phyloP scores from a whole-genome alignment of 208 protist species.

The Lotmaria passim region DNA sequence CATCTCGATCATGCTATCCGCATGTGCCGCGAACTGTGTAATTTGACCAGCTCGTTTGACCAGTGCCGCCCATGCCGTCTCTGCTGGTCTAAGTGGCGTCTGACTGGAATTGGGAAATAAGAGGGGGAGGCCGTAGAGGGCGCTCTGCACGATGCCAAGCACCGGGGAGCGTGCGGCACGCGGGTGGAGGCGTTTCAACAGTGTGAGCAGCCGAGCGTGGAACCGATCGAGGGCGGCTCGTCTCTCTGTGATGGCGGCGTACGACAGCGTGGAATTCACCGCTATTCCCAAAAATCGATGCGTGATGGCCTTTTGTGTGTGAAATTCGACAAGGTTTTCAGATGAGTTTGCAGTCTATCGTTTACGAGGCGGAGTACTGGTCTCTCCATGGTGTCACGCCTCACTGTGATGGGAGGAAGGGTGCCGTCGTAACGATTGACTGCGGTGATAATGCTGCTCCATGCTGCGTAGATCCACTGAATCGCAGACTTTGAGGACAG shows the following conservation, averaged over 20 bases:
- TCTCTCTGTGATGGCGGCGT: background rate
- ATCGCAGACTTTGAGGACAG: background rate
- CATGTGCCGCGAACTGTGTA: background rate
- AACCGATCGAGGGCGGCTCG: background rate
- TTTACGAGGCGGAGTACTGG: background rate
- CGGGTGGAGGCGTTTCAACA: background rate
- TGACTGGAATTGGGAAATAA: background rate
- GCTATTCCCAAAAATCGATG: background rate
- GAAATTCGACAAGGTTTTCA: background rate
- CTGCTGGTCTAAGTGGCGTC: background rate
- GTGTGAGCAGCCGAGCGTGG: background rate
- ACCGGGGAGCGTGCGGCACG: background rate
- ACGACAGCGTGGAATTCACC: background rate
- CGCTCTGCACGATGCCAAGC: background rate
- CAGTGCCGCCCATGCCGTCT: background rate
- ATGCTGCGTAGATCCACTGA: background rate
- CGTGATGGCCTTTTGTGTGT: background rate
- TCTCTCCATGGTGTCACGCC: background rate
- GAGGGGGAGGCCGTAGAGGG: background rate
- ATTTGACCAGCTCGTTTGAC: conserved; percentile 1
- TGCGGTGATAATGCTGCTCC: background rate
- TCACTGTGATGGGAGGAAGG: background rate
- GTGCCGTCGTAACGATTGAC: background rate
- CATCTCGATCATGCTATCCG: conserved; percentile 1
- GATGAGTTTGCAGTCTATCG: background rate